A percentile compares a stretch with the other conserved stretches of the same genome.
Conservation (phyloP, 257 asterid species). For the Nicotiana undulata region DNA sequence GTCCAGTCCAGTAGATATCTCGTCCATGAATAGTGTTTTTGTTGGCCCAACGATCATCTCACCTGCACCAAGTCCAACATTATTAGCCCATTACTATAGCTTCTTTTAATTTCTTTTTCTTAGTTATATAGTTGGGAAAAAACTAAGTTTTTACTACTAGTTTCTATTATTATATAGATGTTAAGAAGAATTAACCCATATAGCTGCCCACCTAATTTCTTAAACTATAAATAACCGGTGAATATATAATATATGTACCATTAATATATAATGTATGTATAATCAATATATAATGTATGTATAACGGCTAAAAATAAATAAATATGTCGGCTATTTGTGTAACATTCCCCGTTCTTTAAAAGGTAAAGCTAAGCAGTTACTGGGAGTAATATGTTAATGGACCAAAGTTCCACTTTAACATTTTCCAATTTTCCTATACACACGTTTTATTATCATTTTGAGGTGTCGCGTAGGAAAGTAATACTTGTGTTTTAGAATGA, state of each 20-base stretch:
- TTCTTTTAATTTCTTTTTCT: background rate
- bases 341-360: too few relatives aligned
- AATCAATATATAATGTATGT: too few relatives aligned
- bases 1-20: conserved; percentile 73
- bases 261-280: too few relatives aligned
- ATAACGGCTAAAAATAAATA: too few relatives aligned
- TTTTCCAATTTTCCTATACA: background rate
- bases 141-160: background rate
- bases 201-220: too few relatives aligned
- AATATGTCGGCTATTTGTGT: too few relatives aligned
- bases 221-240: too few relatives aligned
- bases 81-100: background rate
- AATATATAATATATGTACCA: too few relatives aligned
- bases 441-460: background rate
- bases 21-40: conserved; percentile 63
- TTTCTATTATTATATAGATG: too few relatives aligned
- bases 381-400: background rate
- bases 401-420: background rate
- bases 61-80: conserved; percentile 30
- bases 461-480: background rate
- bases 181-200: too few relatives aligned
- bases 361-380: background rate
- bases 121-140: background rate
- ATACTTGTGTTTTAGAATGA: background rate
- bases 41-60: conserved; percentile 80